Evolutionary conservation across 2,329 filamentous ascomycete genomes (phyloP).

Genomic region (Microsporum canis): DNA sequence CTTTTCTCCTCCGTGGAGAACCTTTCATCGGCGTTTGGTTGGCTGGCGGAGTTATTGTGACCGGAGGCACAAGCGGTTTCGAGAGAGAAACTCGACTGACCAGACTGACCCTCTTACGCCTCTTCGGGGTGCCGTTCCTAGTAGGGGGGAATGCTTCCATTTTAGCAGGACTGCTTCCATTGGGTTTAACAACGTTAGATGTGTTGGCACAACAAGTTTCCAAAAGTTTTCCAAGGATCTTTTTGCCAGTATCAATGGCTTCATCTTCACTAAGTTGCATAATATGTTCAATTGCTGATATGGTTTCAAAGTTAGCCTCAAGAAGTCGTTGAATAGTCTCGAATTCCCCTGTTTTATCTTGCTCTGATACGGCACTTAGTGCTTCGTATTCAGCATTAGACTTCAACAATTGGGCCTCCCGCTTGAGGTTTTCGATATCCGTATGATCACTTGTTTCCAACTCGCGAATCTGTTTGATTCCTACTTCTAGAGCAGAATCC

Average conservation of each 20-base stretch:
- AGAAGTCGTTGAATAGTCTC: constrained; percentile 71
- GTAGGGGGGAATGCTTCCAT: constrained; percentile 56
- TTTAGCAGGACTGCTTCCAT: constrained; percentile 48
- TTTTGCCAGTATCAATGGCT: constrained; percentile 67
- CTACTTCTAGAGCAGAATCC: constrained; percentile 78
- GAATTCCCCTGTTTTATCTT: constrained; percentile 70
- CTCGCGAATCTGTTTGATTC: constrained; percentile 63
- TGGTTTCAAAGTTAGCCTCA: constrained; percentile 82
- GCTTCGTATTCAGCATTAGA: constrained; percentile 70
- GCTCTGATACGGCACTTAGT: constrained; percentile 63
- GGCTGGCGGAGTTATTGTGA: constrained; percentile 11
- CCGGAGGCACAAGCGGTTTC: constrained; percentile 5
- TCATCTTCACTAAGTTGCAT: constrained; percentile 72
- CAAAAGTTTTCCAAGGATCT: constrained; percentile 65
- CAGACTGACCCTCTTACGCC: constrained; percentile 45
- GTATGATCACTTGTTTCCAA: constrained; percentile 55
- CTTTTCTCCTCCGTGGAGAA: constrained; percentile 71
- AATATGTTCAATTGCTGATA: constrained; percentile 70
- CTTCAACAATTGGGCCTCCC: constrained; percentile 80
- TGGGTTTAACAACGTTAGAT: constrained; percentile 80
- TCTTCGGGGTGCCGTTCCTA: constrained; percentile 65
- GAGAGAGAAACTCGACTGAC: constrained; percentile 14
- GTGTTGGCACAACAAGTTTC: constrained; percentile 62
- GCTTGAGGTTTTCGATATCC: constrained; percentile 60
- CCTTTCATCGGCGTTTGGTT: constrained; percentile 56